These are phyloP conservation scores for Adansonia gregorii DNA, from an alignment of 441 rosid species.

Conservation along the genomic window DNA sequence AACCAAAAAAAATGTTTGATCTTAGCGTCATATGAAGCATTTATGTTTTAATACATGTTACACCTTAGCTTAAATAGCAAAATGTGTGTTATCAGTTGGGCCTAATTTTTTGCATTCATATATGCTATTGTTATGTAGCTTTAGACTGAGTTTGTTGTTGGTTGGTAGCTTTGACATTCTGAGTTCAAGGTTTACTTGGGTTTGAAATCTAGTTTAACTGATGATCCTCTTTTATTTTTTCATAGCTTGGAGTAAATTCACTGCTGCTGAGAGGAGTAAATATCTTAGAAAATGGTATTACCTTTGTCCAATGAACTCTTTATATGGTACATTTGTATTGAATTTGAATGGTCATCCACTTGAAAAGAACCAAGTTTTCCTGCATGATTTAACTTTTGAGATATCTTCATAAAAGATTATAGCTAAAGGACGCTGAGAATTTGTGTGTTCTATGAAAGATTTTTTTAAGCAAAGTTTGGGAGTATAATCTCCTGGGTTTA, in stretches of 20 bases:
- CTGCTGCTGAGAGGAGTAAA: constrained; percentile 89
- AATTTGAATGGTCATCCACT: background rate
- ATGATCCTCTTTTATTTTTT: background rate
- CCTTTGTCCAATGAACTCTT: constrained; percentile 5
- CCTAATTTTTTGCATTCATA: background rate
- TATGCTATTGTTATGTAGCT: background rate
- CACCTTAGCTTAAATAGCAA: background rate
- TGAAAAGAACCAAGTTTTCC: background rate
- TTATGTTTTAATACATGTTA: background rate
- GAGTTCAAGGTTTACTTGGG: constrained; percentile 13
- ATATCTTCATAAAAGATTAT: background rate
- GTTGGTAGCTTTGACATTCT: background rate
- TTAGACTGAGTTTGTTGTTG: constrained; percentile 23
- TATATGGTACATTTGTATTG: background rate
- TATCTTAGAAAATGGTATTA: constrained; percentile 73
- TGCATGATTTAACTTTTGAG: background rate
- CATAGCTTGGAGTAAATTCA: constrained; percentile 88
- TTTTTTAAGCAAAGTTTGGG: constrained; percentile 3
- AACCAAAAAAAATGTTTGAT: background rate
- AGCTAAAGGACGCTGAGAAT: constrained; percentile 15
- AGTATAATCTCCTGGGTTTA: background rate
- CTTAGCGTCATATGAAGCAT: background rate
- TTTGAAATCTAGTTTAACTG: constrained; percentile 19
- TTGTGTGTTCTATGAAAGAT: constrained; percentile 2
- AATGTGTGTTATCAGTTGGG: background rate